Conservation (phyloP, 129 eudicot species). For the Sambucus nigra region DNA sequence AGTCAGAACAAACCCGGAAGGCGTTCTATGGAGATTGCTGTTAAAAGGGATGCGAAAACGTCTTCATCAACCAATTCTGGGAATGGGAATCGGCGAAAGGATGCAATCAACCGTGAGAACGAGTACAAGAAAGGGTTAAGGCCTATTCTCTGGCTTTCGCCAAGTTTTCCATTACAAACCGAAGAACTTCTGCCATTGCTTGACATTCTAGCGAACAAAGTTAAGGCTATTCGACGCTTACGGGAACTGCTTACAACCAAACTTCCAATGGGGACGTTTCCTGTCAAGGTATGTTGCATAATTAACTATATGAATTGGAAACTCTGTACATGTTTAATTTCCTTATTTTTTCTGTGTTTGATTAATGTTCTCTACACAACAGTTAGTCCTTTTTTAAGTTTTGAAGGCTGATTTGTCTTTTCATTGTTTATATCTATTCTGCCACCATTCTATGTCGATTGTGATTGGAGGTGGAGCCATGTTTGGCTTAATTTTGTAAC, state of each 20-base stretch:
- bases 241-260: constrained; percentile 90
- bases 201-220: constrained; percentile 92
- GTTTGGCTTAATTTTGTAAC: no score
- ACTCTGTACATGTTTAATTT: background rate
- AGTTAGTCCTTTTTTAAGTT: background rate
- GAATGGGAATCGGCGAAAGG: constrained; percentile 51
- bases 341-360: no score
- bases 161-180: constrained; percentile 65
- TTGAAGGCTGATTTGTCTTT: background rate
- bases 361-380: no score
- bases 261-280: constrained; percentile 92
- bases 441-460: no score
- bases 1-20: constrained; percentile 14
- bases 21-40: constrained; percentile 29
- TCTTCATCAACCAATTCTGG: constrained; percentile 38
- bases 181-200: constrained; percentile 93
- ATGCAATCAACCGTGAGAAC: constrained; percentile 53
- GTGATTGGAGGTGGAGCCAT: no score
- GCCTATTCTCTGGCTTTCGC: constrained; percentile 90
- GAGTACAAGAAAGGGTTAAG: constrained; percentile 94
- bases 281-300: constrained; percentile 64
- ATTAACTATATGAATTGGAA: background rate
- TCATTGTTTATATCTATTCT: no score
- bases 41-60: constrained; percentile 32
- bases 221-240: constrained; percentile 79